Percentiles rank a stretch among this genome's conserved stretches.
These are phyloP conservation scores for Aspergillus quadricinctus DNA, from an alignment of 2,329 filamentous ascomycete genomes.

Conservation along the genomic window DNA sequence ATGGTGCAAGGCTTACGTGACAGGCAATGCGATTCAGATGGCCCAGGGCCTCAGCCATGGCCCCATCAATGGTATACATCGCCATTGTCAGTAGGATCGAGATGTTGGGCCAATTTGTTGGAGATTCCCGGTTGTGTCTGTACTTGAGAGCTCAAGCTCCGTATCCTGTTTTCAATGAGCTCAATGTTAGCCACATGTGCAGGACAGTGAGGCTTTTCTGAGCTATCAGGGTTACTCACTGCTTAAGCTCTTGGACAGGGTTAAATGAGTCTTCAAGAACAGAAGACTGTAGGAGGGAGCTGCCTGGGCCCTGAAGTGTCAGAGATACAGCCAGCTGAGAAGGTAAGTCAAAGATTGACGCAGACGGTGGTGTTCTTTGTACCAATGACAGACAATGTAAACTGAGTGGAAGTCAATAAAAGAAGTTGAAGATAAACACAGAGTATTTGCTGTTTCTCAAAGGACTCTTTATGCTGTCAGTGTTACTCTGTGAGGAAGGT, in stretches of 20 bases:
- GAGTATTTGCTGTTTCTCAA: not conserved
- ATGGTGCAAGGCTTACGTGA: constrained; percentile 20
- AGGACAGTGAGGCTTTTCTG: not conserved
- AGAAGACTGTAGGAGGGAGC: not conserved
- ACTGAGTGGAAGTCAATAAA: not conserved
- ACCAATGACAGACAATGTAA: not conserved
- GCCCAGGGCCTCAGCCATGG: constrained; percentile 26
- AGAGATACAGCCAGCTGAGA: constrained; percentile 1
- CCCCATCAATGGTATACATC: constrained; percentile 20
- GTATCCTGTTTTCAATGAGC: not conserved
- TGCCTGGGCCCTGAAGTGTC: not conserved
- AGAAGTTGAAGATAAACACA: not conserved
- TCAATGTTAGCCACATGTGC: not conserved
- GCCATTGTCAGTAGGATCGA: constrained; percentile 10
- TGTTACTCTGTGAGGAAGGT: not conserved
- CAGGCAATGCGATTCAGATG: constrained; percentile 22
- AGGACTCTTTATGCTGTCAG: not conserved
- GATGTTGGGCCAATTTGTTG: not conserved
- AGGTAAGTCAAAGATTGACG: not conserved
- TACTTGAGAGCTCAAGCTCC: not conserved
- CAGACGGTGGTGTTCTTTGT: not conserved
- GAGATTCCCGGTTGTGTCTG: not conserved
- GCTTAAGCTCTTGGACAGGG: not conserved
- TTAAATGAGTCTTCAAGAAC: not conserved
- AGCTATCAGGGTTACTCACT: not conserved